These are phyloP conservation scores for Helminthosporium solani DNA, from an alignment of 2,329 filamentous ascomycete species.

Conservation along the genomic window DNA sequence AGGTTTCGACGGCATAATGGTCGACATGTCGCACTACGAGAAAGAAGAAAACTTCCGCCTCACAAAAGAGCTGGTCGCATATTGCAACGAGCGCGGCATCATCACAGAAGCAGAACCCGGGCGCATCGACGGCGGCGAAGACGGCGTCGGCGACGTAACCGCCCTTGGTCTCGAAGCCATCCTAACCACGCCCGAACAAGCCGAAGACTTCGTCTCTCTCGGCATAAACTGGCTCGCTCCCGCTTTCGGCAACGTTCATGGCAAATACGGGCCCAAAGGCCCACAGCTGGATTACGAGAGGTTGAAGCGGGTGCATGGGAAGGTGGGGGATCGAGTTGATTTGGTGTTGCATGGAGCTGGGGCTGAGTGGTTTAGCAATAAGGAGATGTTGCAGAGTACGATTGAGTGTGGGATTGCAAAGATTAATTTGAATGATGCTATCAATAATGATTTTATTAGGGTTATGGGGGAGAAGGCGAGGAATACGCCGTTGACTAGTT, in stretches of 20 bases:
- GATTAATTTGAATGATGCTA: slow-evolving; percentile 61
- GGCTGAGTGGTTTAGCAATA: slow-evolving; percentile 50
- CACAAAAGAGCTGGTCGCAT: slow-evolving; percentile 62
- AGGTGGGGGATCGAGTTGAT: slow-evolving; percentile 51
- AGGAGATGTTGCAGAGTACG: slow-evolving; percentile 56
- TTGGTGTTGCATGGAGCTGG: slow-evolving; percentile 62
- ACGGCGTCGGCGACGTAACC: slow-evolving; percentile 68
- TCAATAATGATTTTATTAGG: slow-evolving; percentile 54
- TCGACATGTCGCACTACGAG: slow-evolving; percentile 74
- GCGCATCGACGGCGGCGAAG: slow-evolving; percentile 71
- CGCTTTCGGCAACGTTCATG: slow-evolving; percentile 75
- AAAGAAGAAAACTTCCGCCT: slow-evolving; percentile 67
- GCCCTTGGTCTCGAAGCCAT: slow-evolving; percentile 58
- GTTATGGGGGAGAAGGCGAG: slow-evolving; percentile 53
- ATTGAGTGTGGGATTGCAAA: slow-evolving; percentile 58
- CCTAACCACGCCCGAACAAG: slow-evolving; percentile 68
- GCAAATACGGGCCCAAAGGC: slow-evolving; percentile 67
- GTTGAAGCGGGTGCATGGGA: slow-evolving; percentile 48
- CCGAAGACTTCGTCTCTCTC: slow-evolving; percentile 67
- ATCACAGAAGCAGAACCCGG: slow-evolving; percentile 71
- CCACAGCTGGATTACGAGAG: slow-evolving; percentile 46
- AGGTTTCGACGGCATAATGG: slow-evolving; percentile 44
- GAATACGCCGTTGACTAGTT: slow-evolving; percentile 53
- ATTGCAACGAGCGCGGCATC: slow-evolving; percentile 66
- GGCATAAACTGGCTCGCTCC: slow-evolving; percentile 75